Percentiles rank a stretch among this genome's conserved stretches.
These are phyloP conservation scores for Ophiostoma fasciatum DNA, from an alignment of 2,329 filamentous ascomycete genomes.

Conservation along the genomic window DNA sequence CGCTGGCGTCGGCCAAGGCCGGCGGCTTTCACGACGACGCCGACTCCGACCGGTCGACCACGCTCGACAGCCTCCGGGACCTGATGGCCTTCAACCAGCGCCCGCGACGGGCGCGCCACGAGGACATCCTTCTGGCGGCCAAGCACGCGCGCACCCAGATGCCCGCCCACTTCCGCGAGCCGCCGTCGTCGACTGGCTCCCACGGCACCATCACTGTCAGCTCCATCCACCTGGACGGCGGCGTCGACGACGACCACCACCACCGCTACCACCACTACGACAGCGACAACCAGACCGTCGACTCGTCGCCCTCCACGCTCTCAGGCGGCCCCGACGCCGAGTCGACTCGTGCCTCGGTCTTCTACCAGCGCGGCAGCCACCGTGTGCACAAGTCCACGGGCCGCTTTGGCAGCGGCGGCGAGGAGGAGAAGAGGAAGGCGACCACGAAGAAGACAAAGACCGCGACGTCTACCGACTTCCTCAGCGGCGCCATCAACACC, in stretches of 20 bases:
- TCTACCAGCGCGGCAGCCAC: conserved; percentile 9
- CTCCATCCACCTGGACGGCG: conserved; percentile 7
- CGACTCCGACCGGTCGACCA: conserved; percentile 12
- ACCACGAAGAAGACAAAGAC: conserved; percentile 7
- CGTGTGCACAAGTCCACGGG: conserved; percentile 10
- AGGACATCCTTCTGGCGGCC: conserved; percentile 9
- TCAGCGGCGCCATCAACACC: conserved; percentile 12
- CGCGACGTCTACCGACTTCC: too few relatives aligned
- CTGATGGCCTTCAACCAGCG: conserved; percentile 11
- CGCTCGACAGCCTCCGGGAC: conserved; percentile 11
- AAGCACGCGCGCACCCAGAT: conserved; percentile 10
- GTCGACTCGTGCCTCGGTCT: conserved; percentile 11
- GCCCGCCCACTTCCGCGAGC: conserved; percentile 11
- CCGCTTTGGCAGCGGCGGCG: conserved; percentile 8
- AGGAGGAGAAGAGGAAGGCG: conserved; percentile 1
- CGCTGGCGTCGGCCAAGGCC: neutral
- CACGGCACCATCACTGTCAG: conserved; percentile 13
- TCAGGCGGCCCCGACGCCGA: conserved; percentile 12
- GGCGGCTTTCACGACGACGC: conserved; percentile 5
- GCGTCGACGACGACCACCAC: too few relatives aligned
- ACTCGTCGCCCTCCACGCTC: conserved; percentile 7
- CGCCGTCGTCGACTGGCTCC: conserved; percentile 13
- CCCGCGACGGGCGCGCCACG: conserved; percentile 23
- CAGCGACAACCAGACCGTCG: conserved; percentile 2
- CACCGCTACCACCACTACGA: neutral